Conservation (phyloP, 495 filamentous ascomycete genomes). For the Penicillium pancosmium region DNA sequence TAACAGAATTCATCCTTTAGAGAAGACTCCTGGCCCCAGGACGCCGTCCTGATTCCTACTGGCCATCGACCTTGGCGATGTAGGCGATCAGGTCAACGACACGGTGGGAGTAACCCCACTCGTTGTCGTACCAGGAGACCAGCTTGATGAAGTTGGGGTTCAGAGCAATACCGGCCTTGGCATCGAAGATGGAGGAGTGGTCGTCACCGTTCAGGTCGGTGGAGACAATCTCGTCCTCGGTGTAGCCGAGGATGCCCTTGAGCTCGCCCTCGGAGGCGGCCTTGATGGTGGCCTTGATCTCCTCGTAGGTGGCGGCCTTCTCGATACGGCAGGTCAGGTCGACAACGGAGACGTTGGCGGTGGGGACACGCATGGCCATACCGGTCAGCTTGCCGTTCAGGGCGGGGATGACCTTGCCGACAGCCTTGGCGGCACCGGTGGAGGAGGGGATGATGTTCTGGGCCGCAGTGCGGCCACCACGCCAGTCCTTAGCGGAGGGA, state of each 20-base stretch:
- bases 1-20: constrained; percentile 26
- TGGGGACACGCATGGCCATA: constrained; percentile 99
- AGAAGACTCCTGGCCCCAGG: constrained; percentile 40
- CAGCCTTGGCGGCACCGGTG: constrained; percentile 99
- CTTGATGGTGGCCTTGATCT: constrained; percentile 94
- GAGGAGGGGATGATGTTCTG: constrained; percentile 99
- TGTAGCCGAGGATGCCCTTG: constrained; percentile 93
- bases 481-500: constrained; percentile 98
- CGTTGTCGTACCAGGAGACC: constrained; percentile 97
- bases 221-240: constrained; percentile 96
- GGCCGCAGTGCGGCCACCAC: constrained; percentile 96
- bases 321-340: constrained; percentile 93
- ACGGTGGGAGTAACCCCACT: constrained; percentile 98
- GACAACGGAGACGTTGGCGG: constrained; percentile 98
- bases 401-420: constrained; percentile 97
- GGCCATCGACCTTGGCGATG: constrained; percentile 82
- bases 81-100: constrained; percentile 94
- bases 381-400: constrained; percentile 99
- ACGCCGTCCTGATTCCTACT: constrained; percentile 49
- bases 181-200: constrained; percentile 97
- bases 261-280: constrained; percentile 78
- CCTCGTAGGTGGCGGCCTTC: constrained; percentile 86
- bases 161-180: constrained; percentile 97
- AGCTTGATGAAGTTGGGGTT: constrained; percentile 99
- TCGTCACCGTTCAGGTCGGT: constrained; percentile 88